phyloP scores from a whole-genome alignment of 139 green algal genomes.

The Trebouxia sp. region DNA sequence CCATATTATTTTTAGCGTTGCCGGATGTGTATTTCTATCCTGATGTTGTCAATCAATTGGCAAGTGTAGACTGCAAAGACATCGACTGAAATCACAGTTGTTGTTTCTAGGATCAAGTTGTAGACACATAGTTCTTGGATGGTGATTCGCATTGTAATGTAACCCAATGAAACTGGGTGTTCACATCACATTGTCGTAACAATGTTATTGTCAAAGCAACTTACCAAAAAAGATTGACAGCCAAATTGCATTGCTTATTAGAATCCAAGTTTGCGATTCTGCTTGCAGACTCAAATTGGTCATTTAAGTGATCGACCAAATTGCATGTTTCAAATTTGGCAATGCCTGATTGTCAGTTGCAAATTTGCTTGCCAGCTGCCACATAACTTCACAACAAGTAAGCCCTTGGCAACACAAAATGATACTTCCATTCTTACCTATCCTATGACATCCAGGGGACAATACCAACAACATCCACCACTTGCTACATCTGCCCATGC shows the following conservation, averaged over 20 bases:
- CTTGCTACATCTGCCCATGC: background rate
- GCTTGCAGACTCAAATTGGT: constrained; percentile 4
- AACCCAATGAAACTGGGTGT: too few species aligned
- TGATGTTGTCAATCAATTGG: background rate
- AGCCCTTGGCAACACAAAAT: background rate
- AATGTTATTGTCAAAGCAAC: too few species aligned
- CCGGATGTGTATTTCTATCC: constrained; percentile 6
- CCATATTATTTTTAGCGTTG: constrained; percentile 10
- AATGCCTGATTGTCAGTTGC: constrained; percentile 17
- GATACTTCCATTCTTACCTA: constrained; percentile 2
- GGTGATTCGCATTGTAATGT: too few species aligned
- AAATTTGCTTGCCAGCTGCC: constrained; percentile 2
- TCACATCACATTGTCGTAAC: too few species aligned
- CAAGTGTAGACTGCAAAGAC: constrained; percentile 13
- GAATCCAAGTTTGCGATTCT: constrained; percentile 10
- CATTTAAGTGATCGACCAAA: constrained; percentile 3
- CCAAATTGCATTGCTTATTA: constrained; percentile 3
- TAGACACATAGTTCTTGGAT: too few species aligned
- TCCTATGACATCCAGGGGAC: constrained; percentile 16
- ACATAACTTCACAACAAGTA: constrained; percentile 18
- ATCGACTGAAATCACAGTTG: background rate
- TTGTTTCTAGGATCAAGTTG: background rate
- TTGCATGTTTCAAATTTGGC: constrained; percentile 5
- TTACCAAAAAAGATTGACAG: constrained; percentile 2
- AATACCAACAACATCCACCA: constrained; percentile 4